These are phyloP conservation scores for Rheum nobile DNA, from an alignment of 148 eudicot species.

Conservation along the genomic window DNA sequence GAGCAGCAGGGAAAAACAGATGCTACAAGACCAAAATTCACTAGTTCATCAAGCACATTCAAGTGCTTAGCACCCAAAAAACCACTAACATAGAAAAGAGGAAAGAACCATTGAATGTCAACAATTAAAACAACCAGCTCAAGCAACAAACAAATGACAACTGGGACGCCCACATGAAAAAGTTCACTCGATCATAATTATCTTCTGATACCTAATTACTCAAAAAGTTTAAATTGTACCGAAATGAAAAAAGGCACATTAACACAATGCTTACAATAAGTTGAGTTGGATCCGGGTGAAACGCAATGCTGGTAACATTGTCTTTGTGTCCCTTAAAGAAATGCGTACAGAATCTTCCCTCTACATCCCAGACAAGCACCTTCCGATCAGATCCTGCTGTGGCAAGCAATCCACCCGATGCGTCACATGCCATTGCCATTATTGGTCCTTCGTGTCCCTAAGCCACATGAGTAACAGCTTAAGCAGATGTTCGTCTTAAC, in stretches of 20 bases:
- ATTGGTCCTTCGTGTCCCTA: conserved; percentile 95
- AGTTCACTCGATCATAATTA: not conserved
- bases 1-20: not conserved
- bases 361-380: conserved; percentile 92
- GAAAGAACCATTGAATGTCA: not conserved
- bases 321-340: conserved; percentile 88
- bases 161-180: not conserved
- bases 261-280: conserved; percentile 44
- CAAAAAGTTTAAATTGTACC: not conserved
- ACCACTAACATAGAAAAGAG: not conserved
- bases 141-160: not conserved
- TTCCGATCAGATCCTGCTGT: conserved; percentile 93
- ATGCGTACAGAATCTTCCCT: conserved; percentile 90
- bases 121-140: not conserved
- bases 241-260: not conserved
- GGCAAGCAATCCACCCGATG: conserved; percentile 88
- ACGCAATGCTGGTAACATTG: conserved; percentile 62
- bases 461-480: not conserved
- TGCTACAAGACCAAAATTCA: not conserved
- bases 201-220: not conserved
- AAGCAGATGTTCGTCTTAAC: not conserved
- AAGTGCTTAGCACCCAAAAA: not conserved
- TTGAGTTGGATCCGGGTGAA: conserved; percentile 74
- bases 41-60: not conserved
- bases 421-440: conserved; percentile 84